These are phyloP conservation scores for Thinopyrum elongatum DNA, from an alignment of 176 grass and related monocot genomes.

Conservation along the genomic window DNA sequence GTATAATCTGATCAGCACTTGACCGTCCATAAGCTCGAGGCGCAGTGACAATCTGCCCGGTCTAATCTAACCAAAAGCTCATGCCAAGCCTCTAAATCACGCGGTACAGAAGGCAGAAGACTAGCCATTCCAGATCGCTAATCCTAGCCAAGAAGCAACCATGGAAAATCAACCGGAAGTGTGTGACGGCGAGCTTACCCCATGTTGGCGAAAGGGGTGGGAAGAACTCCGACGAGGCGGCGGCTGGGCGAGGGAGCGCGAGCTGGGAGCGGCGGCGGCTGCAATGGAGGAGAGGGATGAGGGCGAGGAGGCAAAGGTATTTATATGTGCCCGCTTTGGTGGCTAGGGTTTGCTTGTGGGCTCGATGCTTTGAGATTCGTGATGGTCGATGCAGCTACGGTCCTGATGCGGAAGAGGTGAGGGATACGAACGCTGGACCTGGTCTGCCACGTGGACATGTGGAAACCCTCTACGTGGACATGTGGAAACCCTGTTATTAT, in stretches of 20 bases:
- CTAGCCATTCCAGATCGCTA: slow-evolving; percentile 4
- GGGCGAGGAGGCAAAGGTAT: neutral
- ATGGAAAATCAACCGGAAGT: neutral
- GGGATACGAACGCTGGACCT: neutral
- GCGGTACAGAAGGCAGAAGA: neutral
- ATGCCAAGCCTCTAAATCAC: neutral
- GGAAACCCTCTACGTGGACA: too few species aligned
- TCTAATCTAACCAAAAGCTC: neutral
- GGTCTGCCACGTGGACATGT: neutral
- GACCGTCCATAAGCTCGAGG: slow-evolving; percentile 55
- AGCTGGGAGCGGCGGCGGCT: slow-evolving; percentile 38
- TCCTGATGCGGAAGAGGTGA: neutral
- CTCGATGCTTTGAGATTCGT: slow-evolving; percentile 25
- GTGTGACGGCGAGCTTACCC: slow-evolving; percentile 20
- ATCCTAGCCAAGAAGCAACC: neutral
- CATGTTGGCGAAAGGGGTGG: slow-evolving; percentile 33
- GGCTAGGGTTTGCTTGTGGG: slow-evolving; percentile 38
- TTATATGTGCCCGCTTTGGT: slow-evolving; percentile 11
- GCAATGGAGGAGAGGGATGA: neutral
- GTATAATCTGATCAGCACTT: slow-evolving; percentile 49
- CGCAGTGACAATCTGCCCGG: neutral
- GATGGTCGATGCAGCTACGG: neutral
- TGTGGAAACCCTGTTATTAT: too few species aligned
- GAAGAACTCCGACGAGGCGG: slow-evolving; percentile 15
- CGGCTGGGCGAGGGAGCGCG: neutral